Evolutionary conservation across 2,329 filamentous ascomycete genomes (phyloP), one percentile per base, ranked within the genome.

Genomic region (Fusarium virguliforme): DNA sequence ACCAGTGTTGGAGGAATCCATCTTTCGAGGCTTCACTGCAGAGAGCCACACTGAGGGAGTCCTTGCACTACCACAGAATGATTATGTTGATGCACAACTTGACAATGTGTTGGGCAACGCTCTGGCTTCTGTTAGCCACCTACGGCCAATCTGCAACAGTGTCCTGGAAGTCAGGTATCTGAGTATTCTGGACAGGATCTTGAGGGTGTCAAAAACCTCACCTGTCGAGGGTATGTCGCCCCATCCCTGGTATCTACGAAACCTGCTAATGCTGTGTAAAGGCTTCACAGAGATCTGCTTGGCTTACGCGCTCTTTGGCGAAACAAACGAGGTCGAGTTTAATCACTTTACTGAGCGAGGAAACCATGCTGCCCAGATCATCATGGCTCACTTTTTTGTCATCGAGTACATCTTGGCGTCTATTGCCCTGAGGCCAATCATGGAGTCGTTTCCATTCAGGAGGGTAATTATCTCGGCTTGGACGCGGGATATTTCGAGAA

Each of bases 301-400:
- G 15, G 64, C 51, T 13, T 67, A 72, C 24, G 13, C 30, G 4
- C 0, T 62, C 4, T 43, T 70, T 43, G 67, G 64, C 2, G 53
- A 70, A 8, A 53, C 26, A 9, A 48, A 34, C 1, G 34, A 48
- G 8, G 38, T 57, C 3, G 67, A 70, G 4, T 72, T 70, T n/a
- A 62, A 51, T 3, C 46, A 57, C 6, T 70, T 72, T 24, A 59
- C 62, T 24, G 53, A 66, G 2, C 40, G 59, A 1, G 41, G 37
- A 7, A 72, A 72, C 28, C 41, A 62, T 12, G 41, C 41, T 2
- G 59, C 67, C 1, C 64, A 66, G n/a, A 60, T 72, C 28, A 56
- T 70, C n/a, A 35, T 68, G 56, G 37, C 26, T 2, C 70, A 72
- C 32, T 72, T 72, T 37, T 70, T 72, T 41, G 41, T 65, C 4